Base-by-base conservation (phyloP, 306 rosid species). In the Rosa multiflora region DNA sequence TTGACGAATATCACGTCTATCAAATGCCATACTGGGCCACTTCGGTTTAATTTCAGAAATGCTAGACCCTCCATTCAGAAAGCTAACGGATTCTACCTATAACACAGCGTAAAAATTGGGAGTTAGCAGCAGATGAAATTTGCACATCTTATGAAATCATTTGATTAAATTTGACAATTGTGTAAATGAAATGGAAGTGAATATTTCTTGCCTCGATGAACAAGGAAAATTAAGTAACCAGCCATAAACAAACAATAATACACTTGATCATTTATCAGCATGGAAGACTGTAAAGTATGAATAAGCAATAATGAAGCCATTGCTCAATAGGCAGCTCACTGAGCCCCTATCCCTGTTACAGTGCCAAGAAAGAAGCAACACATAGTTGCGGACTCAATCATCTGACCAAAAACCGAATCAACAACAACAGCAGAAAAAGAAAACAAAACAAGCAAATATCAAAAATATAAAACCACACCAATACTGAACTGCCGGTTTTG, bases 61-160 rank as follows among this genome's bases (percentile, higher is more conserved):
- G 84, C 85, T 77, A 48, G 89, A 68, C 76, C 89, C 85, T 73
- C 97, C 94, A 18, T 52, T 79, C 70, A 82, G 80, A 85, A 87
- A 86, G 35, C 86, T 70, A 76, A 77, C 79, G 70, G 88, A 85
- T 20, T 89, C 93, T 37, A 91, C 94, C 99, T 95, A 77, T 59
- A 55, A 76, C 72, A 76, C 58, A 86, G n/a, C 71, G 82, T 79
- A 76, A 76, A 79, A n/a, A 47, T n/a, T 29, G 47, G 6, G 20
- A 40, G 14, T 23, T 47, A 44, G 78, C 44, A 79, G 48, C 21
- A 10, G 61, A 81, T 72, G 82, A 73, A 11, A 59, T 63, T 59
- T 76, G 20, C 72, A 39, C 46, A 51, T 48, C 37, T 55, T 40
- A 47, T 58, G 13, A 55, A 62, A 66, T 64, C 53, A 63, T 76